Evolutionary conservation across 1,139 yeast species (phyloP).

Genomic region (Yamadazyma sp.): DNA sequence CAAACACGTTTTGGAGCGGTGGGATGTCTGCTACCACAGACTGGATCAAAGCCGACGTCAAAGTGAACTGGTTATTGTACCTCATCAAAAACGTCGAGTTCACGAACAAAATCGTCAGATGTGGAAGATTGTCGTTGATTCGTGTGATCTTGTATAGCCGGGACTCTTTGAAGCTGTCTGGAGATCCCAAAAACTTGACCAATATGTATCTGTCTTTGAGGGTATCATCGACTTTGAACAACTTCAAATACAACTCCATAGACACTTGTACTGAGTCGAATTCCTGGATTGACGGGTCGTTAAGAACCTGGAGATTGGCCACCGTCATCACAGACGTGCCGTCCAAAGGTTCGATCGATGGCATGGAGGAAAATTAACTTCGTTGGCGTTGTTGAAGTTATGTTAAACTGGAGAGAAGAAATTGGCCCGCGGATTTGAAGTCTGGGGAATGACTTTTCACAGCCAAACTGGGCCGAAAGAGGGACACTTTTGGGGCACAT

Average conservation of each 20-base stretch:
- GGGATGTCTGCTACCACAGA: constrained; percentile 31
- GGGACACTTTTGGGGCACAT: too few relatives aligned
- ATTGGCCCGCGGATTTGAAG: constrained; percentile 3
- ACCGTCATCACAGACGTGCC: constrained; percentile 17
- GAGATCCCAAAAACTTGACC: constrained; percentile 45
- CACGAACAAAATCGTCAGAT: constrained; percentile 33
- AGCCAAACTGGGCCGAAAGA: not conserved
- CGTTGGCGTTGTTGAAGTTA: not conserved
- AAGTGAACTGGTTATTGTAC: constrained; percentile 35
- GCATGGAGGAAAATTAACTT: constrained; percentile 3
- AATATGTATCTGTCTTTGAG: constrained; percentile 23
- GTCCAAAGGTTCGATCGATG: not conserved
- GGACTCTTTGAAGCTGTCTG: constrained; percentile 38
- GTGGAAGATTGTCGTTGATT: constrained; percentile 22
- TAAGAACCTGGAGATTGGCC: constrained; percentile 32
- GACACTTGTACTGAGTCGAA: constrained; percentile 36
- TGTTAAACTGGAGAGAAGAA: not conserved
- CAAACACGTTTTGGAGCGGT: constrained; percentile 29
- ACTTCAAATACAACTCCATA: constrained; percentile 30
- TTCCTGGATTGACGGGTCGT: constrained; percentile 27
- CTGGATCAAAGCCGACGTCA: constrained; percentile 32
- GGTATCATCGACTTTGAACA: constrained; percentile 23
- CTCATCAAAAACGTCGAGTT: constrained; percentile 36
- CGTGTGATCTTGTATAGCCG: constrained; percentile 37
- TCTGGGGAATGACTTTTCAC: constrained; percentile 1